Evolutionary conservation across 257 asterid genomes (phyloP), one percentile per base, ranked within the genome.

Genomic region (Solanum chmielewskii): DNA sequence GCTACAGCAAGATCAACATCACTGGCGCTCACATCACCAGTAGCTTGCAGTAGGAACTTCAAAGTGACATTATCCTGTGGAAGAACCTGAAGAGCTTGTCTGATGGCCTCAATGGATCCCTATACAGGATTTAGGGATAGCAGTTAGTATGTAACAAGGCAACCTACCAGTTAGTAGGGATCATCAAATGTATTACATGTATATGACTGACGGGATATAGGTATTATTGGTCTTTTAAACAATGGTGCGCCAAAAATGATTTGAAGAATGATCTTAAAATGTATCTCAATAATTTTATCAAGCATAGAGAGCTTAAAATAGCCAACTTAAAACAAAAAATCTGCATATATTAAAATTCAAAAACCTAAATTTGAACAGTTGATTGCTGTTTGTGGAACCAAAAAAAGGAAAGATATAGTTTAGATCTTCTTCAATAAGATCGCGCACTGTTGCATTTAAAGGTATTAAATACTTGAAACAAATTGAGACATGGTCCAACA

Each of bases 1-100:
- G 99, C 99, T 41, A 91, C 94, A 14, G 99, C 98, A 89, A 97
- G 98, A 94, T 97, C 99, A 83, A 97, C 92, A 85, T 97, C 99
- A 86, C 99, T 96, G 66, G 92, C 56, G 91, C 66, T 95, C 86
- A 97, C 98, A 87, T 97, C 99, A 85, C 99, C 99, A 85, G 95
- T 92, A 85, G 95, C 98, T 93, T 95, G 98, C 90, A 95, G 89
- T 56, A 97, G 93, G 92, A 97, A 97, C 93, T 97, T 97, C 91
- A 96, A 90, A 90, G 98, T 97, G 83, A 97, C 93, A 90, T 97
- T 97, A 86, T 89, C 92, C 90, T 93, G 99, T 68, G 99, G 99
- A 91, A 97, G 99, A 85, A 92, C 96, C 88, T 92, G 98, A 80
- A 97, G 96, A 84, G 99, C 99, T 92, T 95, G 98, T 86, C 93